Evolutionary conservation across 306 rosid species (phyloP).

Genomic region (Prinsepia uniflora): DNA sequence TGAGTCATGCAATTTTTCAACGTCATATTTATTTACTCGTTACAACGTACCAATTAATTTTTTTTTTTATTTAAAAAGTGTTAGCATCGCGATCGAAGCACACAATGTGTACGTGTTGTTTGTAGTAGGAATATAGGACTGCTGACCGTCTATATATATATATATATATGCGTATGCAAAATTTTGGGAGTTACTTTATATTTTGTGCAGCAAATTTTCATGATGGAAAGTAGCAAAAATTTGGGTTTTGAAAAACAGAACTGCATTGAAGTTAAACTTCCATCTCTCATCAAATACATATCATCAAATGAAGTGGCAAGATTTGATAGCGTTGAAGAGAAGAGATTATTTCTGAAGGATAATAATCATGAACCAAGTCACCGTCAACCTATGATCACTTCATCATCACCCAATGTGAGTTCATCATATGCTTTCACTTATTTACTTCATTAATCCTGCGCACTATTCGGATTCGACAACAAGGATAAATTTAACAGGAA

Average conservation of each 20-base stretch:
- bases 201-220: conserved; percentile 8
- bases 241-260: conserved; percentile 23
- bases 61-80: too few species aligned
- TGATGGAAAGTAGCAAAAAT: conserved; percentile 35
- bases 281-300: conserved; percentile 51
- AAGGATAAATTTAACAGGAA: too few species aligned
- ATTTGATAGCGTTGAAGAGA: conserved; percentile 41
- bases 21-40: too few species aligned
- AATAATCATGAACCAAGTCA: conserved; percentile 18
- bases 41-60: too few species aligned
- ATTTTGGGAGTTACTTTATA: neutral
- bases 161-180: neutral
- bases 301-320: conserved; percentile 50
- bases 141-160: too few species aligned
- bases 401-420: conserved; percentile 40
- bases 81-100: too few species aligned
- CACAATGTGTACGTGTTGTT: neutral
- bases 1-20: too few species aligned
- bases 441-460: too few species aligned
- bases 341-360: too few species aligned
- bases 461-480: too few species aligned
- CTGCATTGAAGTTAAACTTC: conserved; percentile 43
- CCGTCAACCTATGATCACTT: conserved; percentile 20
- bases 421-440: neutral
- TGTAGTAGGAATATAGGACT: neutral